phyloP scores from a whole-genome alignment of 352 stramenopile species.

The Globisporangium apiculatum region DNA sequence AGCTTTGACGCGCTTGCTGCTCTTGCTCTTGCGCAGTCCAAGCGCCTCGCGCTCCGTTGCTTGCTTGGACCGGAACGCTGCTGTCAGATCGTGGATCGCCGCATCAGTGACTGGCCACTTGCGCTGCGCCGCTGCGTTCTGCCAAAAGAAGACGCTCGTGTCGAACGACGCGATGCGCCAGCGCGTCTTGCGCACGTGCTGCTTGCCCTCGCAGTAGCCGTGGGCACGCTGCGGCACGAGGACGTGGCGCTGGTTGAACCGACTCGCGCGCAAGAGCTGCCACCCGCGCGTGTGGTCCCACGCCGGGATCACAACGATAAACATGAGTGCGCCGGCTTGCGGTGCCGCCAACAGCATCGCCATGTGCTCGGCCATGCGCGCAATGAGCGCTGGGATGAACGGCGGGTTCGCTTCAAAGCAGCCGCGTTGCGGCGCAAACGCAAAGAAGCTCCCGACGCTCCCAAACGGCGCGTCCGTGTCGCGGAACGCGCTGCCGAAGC shows the following conservation, averaged over 20 bases:
- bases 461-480: constrained; percentile 88
- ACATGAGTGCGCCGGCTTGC: constrained; percentile 60
- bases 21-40: constrained; percentile 62
- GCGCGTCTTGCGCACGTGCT: constrained; percentile 83
- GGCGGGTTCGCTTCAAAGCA: constrained; percentile 94
- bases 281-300: constrained; percentile 86
- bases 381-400: constrained; percentile 91
- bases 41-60: constrained; percentile 56
- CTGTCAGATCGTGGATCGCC: constrained; percentile 38
- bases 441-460: constrained; percentile 91
- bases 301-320: constrained; percentile 89
- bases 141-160: constrained; percentile 94
- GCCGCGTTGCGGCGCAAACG: constrained; percentile 80
- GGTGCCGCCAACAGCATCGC: constrained; percentile 59
- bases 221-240: constrained; percentile 82
- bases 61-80: constrained; percentile 79
- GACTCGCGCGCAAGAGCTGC: constrained; percentile 65
- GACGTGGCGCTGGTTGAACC: constrained; percentile 70
- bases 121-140: constrained; percentile 78
- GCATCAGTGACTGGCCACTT: constrained; percentile 66
- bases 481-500: constrained; percentile 87
- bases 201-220: constrained; percentile 88
- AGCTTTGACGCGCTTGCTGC: constrained; percentile 56
- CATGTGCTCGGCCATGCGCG: constrained; percentile 87
- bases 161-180: constrained; percentile 93